Evolutionary conservation across 495 filamentous ascomycete species (phyloP).

Genomic region (Podospora bellae-mahoneyi): DNA sequence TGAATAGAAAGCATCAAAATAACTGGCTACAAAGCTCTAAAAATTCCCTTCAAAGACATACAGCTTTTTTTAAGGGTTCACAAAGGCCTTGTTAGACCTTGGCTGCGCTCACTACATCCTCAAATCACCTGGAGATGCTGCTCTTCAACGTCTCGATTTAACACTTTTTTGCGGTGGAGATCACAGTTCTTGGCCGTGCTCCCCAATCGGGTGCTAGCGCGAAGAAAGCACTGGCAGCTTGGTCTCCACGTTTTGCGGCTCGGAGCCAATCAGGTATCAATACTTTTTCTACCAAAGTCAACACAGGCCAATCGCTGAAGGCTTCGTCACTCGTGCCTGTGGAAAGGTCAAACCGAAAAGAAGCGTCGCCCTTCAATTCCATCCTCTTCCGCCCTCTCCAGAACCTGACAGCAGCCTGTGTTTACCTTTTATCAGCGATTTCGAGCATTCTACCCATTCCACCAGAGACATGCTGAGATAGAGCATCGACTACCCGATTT

Average conservation of each 20-base stretch:
- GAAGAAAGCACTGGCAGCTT: constrained; percentile 23
- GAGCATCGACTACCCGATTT: background rate
- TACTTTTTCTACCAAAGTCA: constrained; percentile 39
- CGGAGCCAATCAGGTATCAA: constrained; percentile 25
- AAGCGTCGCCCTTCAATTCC: constrained; percentile 12
- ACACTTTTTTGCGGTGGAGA: background rate
- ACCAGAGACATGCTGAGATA: constrained; percentile 7
- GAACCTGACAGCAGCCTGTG: background rate
- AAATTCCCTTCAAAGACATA: background rate
- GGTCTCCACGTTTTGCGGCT: constrained; percentile 24
- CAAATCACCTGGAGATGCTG: background rate
- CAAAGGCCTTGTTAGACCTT: background rate
- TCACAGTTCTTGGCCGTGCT: constrained; percentile 12
- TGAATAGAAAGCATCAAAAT: background rate
- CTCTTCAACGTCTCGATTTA: background rate
- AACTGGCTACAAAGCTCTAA: background rate
- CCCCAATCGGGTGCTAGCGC: constrained; percentile 24
- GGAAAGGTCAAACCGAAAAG: constrained; percentile 8
- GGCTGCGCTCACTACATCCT: too few relatives aligned
- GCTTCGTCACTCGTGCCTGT: constrained; percentile 34
- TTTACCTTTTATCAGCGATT: constrained; percentile 10
- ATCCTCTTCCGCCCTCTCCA: constrained; percentile 11
- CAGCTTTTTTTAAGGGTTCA: background rate
- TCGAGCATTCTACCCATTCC: constrained; percentile 7
- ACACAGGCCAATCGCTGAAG: constrained; percentile 39